A percentile compares a stretch with the other conserved stretches of the same genome.
phyloP scores from a whole-genome alignment of 176 grass and related monocot genomes.

The Cocos nucifera region DNA sequence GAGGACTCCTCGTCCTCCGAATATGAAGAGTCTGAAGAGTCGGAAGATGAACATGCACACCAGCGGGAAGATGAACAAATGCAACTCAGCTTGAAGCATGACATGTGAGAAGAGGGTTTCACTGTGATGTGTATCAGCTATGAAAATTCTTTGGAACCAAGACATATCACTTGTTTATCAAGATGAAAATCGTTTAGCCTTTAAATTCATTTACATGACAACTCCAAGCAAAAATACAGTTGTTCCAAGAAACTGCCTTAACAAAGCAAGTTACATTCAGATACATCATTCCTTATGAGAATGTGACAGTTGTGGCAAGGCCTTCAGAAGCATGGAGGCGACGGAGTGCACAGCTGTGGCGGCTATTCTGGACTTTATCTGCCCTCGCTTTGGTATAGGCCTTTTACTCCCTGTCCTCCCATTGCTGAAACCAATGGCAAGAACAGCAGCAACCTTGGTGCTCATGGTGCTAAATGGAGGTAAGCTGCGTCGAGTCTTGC shows the following conservation, averaged over 20 bases:
- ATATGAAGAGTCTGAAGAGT: conserved; percentile 14
- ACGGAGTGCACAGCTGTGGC: conserved; percentile 26
- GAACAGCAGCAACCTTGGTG: conserved; percentile 4
- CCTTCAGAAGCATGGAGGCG: conserved; percentile 21
- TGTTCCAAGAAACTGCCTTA: too few relatives aligned
- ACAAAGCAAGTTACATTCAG: too few relatives aligned
- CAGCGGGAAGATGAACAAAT: conserved; percentile 2
- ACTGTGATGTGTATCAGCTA: too few relatives aligned
- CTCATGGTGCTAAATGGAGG: conserved; percentile 26
- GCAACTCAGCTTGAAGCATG: conserved; percentile 14
- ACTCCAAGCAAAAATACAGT: too few relatives aligned
- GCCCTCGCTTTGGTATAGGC: conserved; percentile 23
- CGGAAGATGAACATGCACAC: conserved; percentile 2
- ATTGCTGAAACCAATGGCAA: conserved; percentile 23
- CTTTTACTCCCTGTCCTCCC: conserved; percentile 16
- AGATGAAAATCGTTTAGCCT: too few relatives aligned
- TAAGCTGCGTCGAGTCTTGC: not conserved
- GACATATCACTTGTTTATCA: too few relatives aligned
- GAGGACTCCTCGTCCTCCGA: not conserved
- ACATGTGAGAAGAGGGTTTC: not conserved
- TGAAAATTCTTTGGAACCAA: too few relatives aligned
- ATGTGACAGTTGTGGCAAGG: conserved; percentile 19
- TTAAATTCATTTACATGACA: too few relatives aligned
- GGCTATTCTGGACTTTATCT: conserved; percentile 44
- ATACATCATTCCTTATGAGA: conserved; percentile 34